Conservation (phyloP, 2,329 filamentous ascomycete species). For the Pestalotiopsis sp. region DNA sequence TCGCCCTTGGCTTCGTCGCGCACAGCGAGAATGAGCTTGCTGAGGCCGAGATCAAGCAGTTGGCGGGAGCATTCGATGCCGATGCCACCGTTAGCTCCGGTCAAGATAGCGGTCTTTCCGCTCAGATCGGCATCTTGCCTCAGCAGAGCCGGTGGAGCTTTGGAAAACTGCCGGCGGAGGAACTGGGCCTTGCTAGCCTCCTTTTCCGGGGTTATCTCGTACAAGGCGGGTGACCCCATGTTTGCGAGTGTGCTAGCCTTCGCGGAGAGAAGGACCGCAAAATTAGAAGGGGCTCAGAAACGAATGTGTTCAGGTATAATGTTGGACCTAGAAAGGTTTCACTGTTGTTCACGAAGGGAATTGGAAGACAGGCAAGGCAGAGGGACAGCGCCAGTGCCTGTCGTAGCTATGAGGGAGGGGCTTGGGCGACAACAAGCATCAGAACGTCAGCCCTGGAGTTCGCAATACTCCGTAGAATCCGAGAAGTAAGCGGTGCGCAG, state of each 20-base stretch:
- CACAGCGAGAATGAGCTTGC: constrained; percentile 42
- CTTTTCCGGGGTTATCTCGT: neutral
- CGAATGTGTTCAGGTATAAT: too few species aligned
- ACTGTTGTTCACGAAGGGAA: too few species aligned
- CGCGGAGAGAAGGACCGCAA: too few species aligned
- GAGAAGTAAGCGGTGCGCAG: too few species aligned
- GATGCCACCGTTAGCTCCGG: constrained; percentile 44
- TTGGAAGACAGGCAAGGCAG: too few species aligned
- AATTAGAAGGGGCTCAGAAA: too few species aligned
- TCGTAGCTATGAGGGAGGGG: too few species aligned
- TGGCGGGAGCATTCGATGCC: constrained; percentile 44
- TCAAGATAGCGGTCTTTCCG: constrained; percentile 42
- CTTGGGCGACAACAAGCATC: too few species aligned
- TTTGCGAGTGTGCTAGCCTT: neutral
- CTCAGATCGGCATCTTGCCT: constrained; percentile 19
- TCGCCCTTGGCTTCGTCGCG: constrained; percentile 39
- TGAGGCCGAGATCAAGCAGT: constrained; percentile 35
- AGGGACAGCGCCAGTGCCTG: too few species aligned
- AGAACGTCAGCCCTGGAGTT: too few species aligned
- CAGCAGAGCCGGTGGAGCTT: neutral
- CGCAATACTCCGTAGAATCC: too few species aligned
- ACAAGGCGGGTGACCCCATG: neutral
- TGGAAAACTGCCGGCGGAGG: neutral
- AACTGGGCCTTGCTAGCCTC: constrained; percentile 1
- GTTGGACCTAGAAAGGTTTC: too few species aligned